These are phyloP conservation scores for Exserohilum turcica DNA, from an alignment of 2,329 filamentous ascomycete genomes.

Conservation along the genomic window DNA sequence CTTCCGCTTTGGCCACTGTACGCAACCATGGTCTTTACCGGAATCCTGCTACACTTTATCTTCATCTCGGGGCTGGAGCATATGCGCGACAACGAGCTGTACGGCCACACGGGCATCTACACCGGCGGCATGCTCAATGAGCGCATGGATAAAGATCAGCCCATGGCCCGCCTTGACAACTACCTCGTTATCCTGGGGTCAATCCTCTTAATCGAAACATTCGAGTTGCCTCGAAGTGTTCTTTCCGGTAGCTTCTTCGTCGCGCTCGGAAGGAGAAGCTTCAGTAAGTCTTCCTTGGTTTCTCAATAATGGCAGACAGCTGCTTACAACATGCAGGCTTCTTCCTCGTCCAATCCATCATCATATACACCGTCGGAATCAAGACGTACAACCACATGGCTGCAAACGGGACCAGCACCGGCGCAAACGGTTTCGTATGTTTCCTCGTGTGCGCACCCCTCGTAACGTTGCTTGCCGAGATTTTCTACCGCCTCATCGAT, in stretches of 20 bases:
- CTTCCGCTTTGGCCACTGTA: slow-evolving; percentile 43
- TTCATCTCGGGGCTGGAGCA: slow-evolving; percentile 50
- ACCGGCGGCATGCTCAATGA: slow-evolving; percentile 46
- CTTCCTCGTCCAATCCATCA: slow-evolving; percentile 50
- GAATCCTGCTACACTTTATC: slow-evolving; percentile 50
- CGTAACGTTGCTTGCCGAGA: slow-evolving; percentile 27
- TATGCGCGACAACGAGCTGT: slow-evolving; percentile 45
- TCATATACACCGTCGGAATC: slow-evolving; percentile 52
- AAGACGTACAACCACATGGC: slow-evolving; percentile 51
- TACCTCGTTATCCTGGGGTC: slow-evolving; percentile 53
- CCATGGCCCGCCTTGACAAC: slow-evolving; percentile 50
- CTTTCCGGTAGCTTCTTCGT: slow-evolving; percentile 46
- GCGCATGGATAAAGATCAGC: slow-evolving; percentile 40
- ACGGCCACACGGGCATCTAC: slow-evolving; percentile 52
- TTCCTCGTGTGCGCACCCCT: slow-evolving; percentile 32
- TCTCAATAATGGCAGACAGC: background rate
- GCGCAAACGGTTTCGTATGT: slow-evolving; percentile 26
- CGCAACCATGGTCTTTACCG: slow-evolving; percentile 38
- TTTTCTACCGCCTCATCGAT: slow-evolving; percentile 41
- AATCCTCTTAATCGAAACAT: slow-evolving; percentile 51
- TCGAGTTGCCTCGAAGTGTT: slow-evolving; percentile 42
- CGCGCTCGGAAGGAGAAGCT: slow-evolving; percentile 50
- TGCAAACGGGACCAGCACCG: slow-evolving; percentile 13
- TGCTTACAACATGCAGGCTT: slow-evolving; percentile 41
- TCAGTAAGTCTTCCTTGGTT: slow-evolving; percentile 46